phyloP scores from a whole-genome alignment of 305 asterid genomes.

The Fraxinus xanthoxyloides region DNA sequence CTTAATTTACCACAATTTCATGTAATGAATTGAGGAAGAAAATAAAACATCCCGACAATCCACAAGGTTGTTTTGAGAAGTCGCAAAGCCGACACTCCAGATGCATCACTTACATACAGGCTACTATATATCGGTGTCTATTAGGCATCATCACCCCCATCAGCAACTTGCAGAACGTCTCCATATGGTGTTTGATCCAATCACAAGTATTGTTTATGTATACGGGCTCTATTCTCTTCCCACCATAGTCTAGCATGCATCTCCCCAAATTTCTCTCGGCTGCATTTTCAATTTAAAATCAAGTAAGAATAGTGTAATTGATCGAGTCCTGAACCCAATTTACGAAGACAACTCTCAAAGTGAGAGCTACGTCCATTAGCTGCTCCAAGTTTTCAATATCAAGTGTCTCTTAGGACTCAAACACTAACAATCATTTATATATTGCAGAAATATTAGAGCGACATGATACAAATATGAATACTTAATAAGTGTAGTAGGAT shows the following conservation, averaged over 20 bases:
- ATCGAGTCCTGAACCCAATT: neutral
- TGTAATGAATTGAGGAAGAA: slow-evolving; percentile 13
- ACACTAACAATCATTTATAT: neutral
- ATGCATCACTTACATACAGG: neutral
- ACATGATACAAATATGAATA: neutral
- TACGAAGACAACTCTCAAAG: neutral
- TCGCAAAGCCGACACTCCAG: slow-evolving; percentile 25
- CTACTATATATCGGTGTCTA: neutral
- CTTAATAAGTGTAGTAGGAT: neutral
- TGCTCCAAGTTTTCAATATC: neutral
- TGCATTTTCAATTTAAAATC: slow-evolving; percentile 28
- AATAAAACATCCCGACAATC: neutral
- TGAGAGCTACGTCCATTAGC: neutral
- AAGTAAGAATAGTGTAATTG: neutral
- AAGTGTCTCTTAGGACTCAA: neutral
- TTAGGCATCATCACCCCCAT: neutral
- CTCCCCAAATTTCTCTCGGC: slow-evolving; percentile 92
- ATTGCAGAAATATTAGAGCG: neutral
- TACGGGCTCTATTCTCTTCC: slow-evolving; percentile 85
- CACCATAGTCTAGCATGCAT: slow-evolving; percentile 88
- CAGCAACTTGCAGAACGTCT: slow-evolving; percentile 9
- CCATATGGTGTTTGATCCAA: neutral
- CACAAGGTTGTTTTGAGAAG: slow-evolving; percentile 15
- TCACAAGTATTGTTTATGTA: slow-evolving; percentile 78
- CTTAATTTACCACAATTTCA: slow-evolving; percentile 24